Evolutionary conservation across 495 filamentous ascomycete genomes (phyloP).

Genomic region (Penicillium daleae): DNA sequence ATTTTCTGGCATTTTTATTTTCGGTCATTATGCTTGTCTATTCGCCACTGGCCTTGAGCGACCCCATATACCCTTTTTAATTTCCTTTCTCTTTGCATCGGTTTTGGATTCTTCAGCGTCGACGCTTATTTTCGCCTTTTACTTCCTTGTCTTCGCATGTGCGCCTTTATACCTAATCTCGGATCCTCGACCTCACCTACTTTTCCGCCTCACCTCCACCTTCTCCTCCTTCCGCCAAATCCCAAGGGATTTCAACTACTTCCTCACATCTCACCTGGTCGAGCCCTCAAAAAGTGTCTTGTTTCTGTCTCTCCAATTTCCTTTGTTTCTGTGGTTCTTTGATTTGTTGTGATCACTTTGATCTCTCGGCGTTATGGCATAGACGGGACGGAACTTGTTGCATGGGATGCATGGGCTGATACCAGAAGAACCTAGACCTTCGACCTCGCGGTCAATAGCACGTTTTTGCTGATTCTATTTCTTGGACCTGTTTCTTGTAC

Average conservation of each 20-base stretch:
- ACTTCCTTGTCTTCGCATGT: constrained; percentile 20
- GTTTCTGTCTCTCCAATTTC: constrained; percentile 20
- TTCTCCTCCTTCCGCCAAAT: constrained; percentile 30
- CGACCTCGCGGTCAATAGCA: constrained; percentile 50
- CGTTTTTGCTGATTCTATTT: constrained; percentile 32
- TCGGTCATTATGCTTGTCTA: constrained; percentile 27
- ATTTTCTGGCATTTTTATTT: constrained; percentile 11
- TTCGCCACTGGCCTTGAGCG: constrained; percentile 30
- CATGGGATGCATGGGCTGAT: constrained; percentile 52
- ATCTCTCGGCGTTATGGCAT: constrained; percentile 48
- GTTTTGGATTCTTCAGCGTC: constrained; percentile 35
- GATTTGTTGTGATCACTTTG: constrained; percentile 22
- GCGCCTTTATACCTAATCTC: constrained; percentile 19
- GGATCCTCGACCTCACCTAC: constrained; percentile 14
- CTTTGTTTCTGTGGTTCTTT: constrained; percentile 26
- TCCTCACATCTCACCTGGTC: constrained; percentile 33
- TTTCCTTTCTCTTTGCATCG: constrained; percentile 30
- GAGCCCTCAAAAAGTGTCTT: constrained; percentile 38
- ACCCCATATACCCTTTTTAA: constrained; percentile 45
- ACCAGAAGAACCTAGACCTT: constrained; percentile 49
- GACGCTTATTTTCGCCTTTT: constrained; percentile 23
- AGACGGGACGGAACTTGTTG: constrained; percentile 45
- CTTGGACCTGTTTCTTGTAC: constrained; percentile 23
- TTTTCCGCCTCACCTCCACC: constrained; percentile 14
- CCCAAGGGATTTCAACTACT: constrained; percentile 20